These are phyloP conservation scores for Rubus parviflorus DNA, from an alignment of 306 rosid species.

Conservation along the genomic window DNA sequence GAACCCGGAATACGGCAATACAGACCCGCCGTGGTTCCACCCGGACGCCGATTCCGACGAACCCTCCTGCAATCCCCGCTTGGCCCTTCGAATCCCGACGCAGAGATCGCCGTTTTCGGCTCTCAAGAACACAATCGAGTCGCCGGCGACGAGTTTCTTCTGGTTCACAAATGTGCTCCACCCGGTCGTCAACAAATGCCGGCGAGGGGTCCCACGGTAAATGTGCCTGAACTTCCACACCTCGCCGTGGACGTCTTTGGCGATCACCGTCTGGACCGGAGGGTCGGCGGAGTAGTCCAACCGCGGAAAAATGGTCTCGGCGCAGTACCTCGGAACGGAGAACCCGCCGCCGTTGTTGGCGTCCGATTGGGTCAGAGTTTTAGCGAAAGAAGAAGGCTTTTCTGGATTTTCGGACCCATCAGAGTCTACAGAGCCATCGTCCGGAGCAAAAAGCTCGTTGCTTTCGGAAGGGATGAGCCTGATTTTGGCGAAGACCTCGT, in stretches of 20 bases:
- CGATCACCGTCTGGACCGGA: conserved; percentile 89
- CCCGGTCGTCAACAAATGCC: conserved; percentile 91
- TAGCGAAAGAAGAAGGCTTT: conserved; percentile 84
- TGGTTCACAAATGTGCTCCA: conserved; percentile 97
- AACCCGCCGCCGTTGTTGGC: conserved; percentile 99
- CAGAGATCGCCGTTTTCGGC: conserved; percentile 77
- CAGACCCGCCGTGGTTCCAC: conserved; percentile 55
- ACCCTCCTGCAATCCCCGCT: conserved; percentile 47
- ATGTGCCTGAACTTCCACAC: conserved; percentile 94
- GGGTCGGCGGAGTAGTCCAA: conserved; percentile 93
- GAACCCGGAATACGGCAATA: conserved; percentile 54
- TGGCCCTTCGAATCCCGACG: conserved; percentile 83
- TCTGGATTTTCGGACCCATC: conserved; percentile 51
- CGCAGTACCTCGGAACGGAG: conserved; percentile 95
- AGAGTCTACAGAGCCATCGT: conserved; percentile 26
- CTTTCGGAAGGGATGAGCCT: conserved; percentile 49
- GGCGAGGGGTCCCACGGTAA: conserved; percentile 89
- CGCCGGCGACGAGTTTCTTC: conserved; percentile 96
- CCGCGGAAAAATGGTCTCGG: conserved; percentile 87
- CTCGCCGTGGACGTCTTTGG: conserved; percentile 89
- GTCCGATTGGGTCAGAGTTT: conserved; percentile 93
- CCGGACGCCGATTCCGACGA: conserved; percentile 53
- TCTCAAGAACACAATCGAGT: conserved; percentile 83
- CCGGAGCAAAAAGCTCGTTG: conserved; percentile 44
- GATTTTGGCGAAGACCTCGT: conserved; percentile 70